Evolutionary conservation across 345 rosid species (phyloP).

Genomic region (Citrus australasica): DNA sequence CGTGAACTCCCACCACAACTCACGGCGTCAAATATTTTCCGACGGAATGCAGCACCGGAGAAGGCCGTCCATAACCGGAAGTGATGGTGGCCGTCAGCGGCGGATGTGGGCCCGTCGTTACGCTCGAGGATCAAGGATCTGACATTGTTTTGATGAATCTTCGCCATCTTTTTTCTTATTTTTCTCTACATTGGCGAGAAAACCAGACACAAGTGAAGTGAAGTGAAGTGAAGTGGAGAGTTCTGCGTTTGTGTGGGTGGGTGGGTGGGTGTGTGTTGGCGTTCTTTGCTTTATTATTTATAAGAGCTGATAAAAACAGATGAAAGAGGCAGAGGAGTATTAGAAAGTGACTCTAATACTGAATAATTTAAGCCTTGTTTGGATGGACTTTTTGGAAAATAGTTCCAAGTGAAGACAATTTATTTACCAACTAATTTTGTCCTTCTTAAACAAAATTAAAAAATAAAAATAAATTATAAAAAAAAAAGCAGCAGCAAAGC

Average conservation of each 20-base stretch:
- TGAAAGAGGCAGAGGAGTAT: neutral
- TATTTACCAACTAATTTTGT: neutral
- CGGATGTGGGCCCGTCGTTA: constrained; percentile 25
- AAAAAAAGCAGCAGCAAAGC: neutral
- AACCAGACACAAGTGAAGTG: neutral
- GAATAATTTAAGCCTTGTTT: neutral
- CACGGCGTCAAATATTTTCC: constrained; percentile 60
- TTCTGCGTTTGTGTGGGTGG: neutral
- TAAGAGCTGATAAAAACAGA: no score
- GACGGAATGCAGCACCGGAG: constrained; percentile 66
- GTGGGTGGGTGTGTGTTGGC: neutral
- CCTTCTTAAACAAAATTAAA: neutral
- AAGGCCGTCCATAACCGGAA: constrained; percentile 61
- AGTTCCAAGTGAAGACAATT: neutral
- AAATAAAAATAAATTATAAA: no score
- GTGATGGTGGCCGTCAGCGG: constrained; percentile 33
- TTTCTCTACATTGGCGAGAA: neutral
- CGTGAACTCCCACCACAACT: constrained; percentile 81
- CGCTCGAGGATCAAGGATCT: constrained; percentile 68
- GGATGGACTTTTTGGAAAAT: neutral
- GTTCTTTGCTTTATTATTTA: neutral
- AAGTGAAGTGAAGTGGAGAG: neutral
- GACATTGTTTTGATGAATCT: constrained; percentile 63
- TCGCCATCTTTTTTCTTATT: constrained; percentile 45
- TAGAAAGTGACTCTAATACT: neutral